Base-by-base conservation (phyloP, 495 filamentous ascomycete species). In the Aspergillus haitiensis region DNA sequence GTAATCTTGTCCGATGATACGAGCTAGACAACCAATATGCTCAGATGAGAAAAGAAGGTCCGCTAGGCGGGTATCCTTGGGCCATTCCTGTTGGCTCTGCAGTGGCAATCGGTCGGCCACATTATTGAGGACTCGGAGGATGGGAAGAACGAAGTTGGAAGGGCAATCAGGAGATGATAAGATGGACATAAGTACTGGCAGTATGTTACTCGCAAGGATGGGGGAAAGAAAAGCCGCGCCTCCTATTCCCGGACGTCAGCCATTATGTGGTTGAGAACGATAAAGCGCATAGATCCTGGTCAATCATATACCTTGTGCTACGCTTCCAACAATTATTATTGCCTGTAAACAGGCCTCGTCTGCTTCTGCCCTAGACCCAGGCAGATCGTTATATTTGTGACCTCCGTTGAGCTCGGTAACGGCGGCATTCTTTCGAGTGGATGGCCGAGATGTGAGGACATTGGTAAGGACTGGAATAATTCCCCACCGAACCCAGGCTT, bases 161-260 rank as follows among this genome's bases (percentile, higher is more conserved):
- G 89, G 84, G 50, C 84, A 84, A 54, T 85, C 85, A 21, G 70
- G 68, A 0, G 89, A 87, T 32, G 83, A 87, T 0, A 96, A 74
- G 18, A 86, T 81, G 39, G 82, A 73, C 15, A 96, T 77, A 40
- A 96, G 80, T 1, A 79, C 82, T 1, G 85, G 80, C n/a, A 93
- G 75, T 6, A 84, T 82, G 37, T 76, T 74, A 52, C 83, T 87
- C 8, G 84, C 81, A 53, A 92, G 77, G 46, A 98, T 77, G 31
- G 94, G 87, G 6, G 78, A 71, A 42, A 97, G 81, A 70, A 93
- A 95, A 6, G 86, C 75, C 48, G 90, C 83, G 33, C 94, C 93
- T 67, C 91, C 93, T 96, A 68, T 58, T 64, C 31, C n/a, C 42
- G 16, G 34, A 57, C 34, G 58, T 71, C 59, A 66, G 63, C 61